phyloP scores from a whole-genome alignment of 768 basidiomycete species.

The Tremella mesenterica region DNA sequence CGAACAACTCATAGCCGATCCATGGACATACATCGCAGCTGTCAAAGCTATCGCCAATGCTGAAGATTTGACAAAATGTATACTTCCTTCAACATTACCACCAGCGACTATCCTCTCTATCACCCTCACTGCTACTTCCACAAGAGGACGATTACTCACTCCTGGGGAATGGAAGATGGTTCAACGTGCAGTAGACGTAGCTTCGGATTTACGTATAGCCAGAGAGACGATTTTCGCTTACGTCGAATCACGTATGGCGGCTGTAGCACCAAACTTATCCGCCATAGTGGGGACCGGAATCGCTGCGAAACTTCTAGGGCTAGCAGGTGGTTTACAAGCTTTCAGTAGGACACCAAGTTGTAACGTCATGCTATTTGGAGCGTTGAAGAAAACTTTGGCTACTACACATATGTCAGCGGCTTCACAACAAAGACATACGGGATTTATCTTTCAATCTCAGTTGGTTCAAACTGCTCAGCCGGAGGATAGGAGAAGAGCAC shows the following conservation, averaged over 20 bases:
- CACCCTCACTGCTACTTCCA: constrained; percentile 87
- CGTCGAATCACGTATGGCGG: constrained; percentile 97
- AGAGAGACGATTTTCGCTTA: constrained; percentile 97
- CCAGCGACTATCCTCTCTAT: constrained; percentile 92
- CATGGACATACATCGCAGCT: constrained; percentile 82
- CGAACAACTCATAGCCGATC: constrained; percentile 86
- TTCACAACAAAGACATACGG: constrained; percentile 82
- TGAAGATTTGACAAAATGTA: constrained; percentile 78
- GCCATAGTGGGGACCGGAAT: constrained; percentile 97
- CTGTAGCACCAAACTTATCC: constrained; percentile 95
- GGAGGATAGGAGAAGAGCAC: constrained; percentile 83
- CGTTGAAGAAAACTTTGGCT: constrained; percentile 81
- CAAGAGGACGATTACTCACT: constrained; percentile 63
- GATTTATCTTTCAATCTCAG: constrained; percentile 92
- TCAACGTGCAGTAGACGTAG: constrained; percentile 76
- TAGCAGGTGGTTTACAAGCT: constrained; percentile 84
- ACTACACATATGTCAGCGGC: constrained; percentile 68
- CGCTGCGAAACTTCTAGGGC: constrained; percentile 94
- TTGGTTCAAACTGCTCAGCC: constrained; percentile 73
- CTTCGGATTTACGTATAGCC: constrained; percentile 76
- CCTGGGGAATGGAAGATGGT: constrained; percentile 71
- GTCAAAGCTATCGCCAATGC: constrained; percentile 81
- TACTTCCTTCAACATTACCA: constrained; percentile 69
- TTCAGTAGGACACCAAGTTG: constrained; percentile 90
- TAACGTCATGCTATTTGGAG: constrained; percentile 85